phyloP scores from a whole-genome alignment of 1,284 basidiomycete species.

The Sanguinoderma infundibulare region DNA sequence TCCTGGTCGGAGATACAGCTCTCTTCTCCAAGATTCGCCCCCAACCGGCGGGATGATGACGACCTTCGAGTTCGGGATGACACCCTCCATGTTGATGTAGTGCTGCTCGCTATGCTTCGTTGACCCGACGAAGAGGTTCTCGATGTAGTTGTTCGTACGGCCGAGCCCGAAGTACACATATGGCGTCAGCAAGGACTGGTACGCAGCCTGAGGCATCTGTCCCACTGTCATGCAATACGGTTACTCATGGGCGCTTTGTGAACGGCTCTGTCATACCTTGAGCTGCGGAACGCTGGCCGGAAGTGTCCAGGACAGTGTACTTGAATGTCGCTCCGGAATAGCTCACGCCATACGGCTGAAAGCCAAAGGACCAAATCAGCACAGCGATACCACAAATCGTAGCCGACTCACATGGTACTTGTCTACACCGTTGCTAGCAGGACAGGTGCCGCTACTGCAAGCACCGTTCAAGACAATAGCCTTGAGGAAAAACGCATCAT shows the following conservation, averaged over 20 bases:
- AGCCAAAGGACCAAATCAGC: background rate
- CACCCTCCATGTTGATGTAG: slow-evolving; percentile 91
- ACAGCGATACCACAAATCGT: slow-evolving; percentile 1
- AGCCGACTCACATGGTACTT: slow-evolving; percentile 76
- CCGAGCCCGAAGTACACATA: slow-evolving; percentile 98
- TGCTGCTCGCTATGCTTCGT: slow-evolving; percentile 76
- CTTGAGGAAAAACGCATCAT: slow-evolving; percentile 99
- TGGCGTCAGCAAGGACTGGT: slow-evolving; percentile 88
- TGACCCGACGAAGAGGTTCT: slow-evolving; percentile 92
- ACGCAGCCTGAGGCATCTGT: slow-evolving; percentile 92
- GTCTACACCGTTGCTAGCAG: slow-evolving; percentile 58
- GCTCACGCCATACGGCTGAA: slow-evolving; percentile 89
- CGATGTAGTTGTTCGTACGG: slow-evolving; percentile 99
- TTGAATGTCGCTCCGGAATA: slow-evolving; percentile 97
- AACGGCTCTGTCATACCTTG: slow-evolving; percentile 70
- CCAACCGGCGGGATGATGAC: slow-evolving; percentile 85
- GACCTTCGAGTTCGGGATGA: slow-evolving; percentile 97
- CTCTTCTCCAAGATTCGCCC: slow-evolving; percentile 77
- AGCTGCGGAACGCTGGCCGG: slow-evolving; percentile 88
- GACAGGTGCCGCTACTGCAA: slow-evolving; percentile 83
- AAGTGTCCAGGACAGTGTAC: slow-evolving; percentile 94
- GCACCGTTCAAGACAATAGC: slow-evolving; percentile 95
- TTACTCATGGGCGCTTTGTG: background rate
- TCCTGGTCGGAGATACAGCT: slow-evolving; percentile 92
- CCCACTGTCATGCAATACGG: slow-evolving; percentile 57